Evolutionary conservation across 257 asterid genomes (phyloP).

Genomic region (Rhazya stricta): DNA sequence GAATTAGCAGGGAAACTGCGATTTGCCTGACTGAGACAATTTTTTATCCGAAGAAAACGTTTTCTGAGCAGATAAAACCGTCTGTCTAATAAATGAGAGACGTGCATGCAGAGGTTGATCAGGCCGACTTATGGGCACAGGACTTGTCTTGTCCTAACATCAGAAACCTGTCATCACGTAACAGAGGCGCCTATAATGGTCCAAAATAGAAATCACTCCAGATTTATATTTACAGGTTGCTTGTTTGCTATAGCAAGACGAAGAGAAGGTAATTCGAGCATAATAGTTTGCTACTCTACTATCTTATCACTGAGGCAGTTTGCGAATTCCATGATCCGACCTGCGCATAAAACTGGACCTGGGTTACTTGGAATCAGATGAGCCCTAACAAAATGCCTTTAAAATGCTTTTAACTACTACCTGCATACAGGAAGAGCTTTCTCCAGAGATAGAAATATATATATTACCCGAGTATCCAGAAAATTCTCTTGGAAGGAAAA

Average conservation of each 20-base stretch:
- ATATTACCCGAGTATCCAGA: background rate
- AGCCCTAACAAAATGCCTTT: too few species aligned
- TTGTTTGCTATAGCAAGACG: background rate
- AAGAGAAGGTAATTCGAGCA: too few species aligned
- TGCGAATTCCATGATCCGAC: background rate
- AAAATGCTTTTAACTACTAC: background rate
- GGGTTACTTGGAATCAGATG: background rate
- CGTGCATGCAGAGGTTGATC: conserved; percentile 1
- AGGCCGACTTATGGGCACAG: conserved; percentile 24
- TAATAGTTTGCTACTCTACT: background rate
- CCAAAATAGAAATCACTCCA: conserved; percentile 5
- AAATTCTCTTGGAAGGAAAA: too few species aligned
- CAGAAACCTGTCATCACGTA: background rate
- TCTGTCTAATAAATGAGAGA: conserved; percentile 1
- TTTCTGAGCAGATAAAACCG: conserved; percentile 22
- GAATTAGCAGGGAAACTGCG: background rate
- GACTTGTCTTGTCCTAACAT: conserved; percentile 16
- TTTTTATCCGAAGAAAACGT: conserved; percentile 13
- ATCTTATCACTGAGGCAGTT: background rate
- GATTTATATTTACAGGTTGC: background rate
- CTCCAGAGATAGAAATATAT: background rate
- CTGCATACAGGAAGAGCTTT: background rate
- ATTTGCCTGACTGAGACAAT: background rate
- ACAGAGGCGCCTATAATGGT: background rate
- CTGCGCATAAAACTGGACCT: background rate